Evolutionary conservation across 768 basidiomycete genomes (phyloP).

Genomic region (Mycena latifolia): DNA sequence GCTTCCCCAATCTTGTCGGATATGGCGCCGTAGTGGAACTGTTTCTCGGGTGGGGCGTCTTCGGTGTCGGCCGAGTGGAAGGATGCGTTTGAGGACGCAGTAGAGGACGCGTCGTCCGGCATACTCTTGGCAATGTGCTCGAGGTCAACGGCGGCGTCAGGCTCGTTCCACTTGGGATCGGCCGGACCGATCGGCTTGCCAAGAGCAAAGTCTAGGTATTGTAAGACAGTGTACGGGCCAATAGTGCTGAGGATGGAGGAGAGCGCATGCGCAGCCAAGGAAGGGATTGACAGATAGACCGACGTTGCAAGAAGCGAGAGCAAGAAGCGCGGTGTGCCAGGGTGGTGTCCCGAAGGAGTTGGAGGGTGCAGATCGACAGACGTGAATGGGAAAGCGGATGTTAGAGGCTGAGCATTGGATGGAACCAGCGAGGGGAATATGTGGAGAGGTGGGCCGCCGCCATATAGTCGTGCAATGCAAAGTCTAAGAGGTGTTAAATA

Average conservation of each 20-base stretch:
- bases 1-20: conserved; percentile 95
- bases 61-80: conserved; percentile 26
- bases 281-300: conserved; percentile 86
- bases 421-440: conserved; percentile 76
- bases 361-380: conserved; percentile 41
- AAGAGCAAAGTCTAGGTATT: conserved; percentile 86
- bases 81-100: conserved; percentile 22
- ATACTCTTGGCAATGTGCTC: conserved; percentile 72
- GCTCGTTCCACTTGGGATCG: conserved; percentile 53
- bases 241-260: conserved; percentile 77
- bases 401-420: conserved; percentile 76
- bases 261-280: conserved; percentile 82
- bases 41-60: conserved; percentile 45
- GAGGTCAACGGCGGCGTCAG: conserved; percentile 75
- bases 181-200: conserved; percentile 71
- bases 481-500: conserved; percentile 60
- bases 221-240: conserved; percentile 80
- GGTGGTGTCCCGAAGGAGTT: conserved; percentile 70
- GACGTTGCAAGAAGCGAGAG: conserved; percentile 90
- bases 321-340: conserved; percentile 84
- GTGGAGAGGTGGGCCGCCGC: conserved; percentile 82
- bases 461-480: conserved; percentile 89
- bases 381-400: conserved; percentile 66
- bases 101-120: conserved; percentile 46
- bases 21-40: conserved; percentile 86